Conservation (phyloP, 2,329 filamentous ascomycete species). For the Sordariomycetes sp. region DNA sequence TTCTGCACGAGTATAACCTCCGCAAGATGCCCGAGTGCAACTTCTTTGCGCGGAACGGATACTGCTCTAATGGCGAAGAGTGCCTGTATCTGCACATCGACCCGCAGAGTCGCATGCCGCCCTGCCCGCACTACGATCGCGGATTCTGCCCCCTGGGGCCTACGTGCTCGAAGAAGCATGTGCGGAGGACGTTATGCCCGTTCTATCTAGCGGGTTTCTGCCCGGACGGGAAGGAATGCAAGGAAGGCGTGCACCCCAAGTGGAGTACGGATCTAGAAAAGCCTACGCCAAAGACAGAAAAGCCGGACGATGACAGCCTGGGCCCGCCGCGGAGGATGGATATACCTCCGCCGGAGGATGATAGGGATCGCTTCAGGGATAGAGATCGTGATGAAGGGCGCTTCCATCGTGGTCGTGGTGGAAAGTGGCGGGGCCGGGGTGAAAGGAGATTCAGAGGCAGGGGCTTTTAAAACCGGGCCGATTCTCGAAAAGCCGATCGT, state of each 20-base stretch:
- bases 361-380: conserved; percentile 23
- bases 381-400: conserved; percentile 13
- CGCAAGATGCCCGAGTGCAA: conserved; percentile 98
- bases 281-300: conserved; percentile 58
- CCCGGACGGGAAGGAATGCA: conserved; percentile 67
- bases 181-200: conserved; percentile 67
- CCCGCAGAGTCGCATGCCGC: conserved; percentile 65
- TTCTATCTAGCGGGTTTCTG: conserved; percentile 94
- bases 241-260: conserved; percentile 69
- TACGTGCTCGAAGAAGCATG: conserved; percentile 78
- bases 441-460: conserved; percentile 16
- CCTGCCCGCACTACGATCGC: conserved; percentile 84
- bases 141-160: conserved; percentile 92
- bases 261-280: conserved; percentile 71
- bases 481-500: background rate
- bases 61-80: conserved; percentile 94
- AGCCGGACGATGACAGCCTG: conserved; percentile 43
- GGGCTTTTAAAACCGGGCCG: background rate
- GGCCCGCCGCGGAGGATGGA: conserved; percentile 19
- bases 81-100: conserved; percentile 89
- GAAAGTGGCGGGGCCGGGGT: conserved; percentile 23
- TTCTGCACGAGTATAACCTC: conserved; percentile 96
- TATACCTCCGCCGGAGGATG: conserved; percentile 19
- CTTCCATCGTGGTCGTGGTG: conserved; percentile 19
- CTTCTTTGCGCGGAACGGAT: conserved; percentile 86